A percentile compares a stretch with the other conserved stretches of the same genome.
Evolutionary conservation across 1,284 basidiomycete species (phyloP).

Genomic region (Fomes fomentarius): DNA sequence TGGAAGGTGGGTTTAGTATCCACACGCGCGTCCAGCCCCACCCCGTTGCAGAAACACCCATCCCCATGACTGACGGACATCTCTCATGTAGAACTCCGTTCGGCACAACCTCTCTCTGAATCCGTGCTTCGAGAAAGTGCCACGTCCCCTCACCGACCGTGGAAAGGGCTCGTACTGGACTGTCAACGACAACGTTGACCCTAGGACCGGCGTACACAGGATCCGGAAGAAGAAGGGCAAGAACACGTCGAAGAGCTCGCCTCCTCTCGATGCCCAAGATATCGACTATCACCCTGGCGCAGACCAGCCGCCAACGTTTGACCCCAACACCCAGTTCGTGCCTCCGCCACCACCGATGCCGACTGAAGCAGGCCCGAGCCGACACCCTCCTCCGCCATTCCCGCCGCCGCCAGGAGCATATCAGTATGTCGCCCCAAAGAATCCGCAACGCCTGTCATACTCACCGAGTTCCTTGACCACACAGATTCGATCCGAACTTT

Average conservation of each 20-base stretch:
- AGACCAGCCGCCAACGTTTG: constrained; percentile 42
- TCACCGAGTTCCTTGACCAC: not conserved
- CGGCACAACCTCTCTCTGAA: constrained; percentile 93
- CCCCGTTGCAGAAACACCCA: not conserved
- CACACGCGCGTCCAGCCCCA: not conserved
- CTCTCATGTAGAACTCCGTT: constrained; percentile 77
- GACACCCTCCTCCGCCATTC: constrained; percentile 48
- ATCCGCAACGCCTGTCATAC: not conserved
- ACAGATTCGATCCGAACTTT: constrained; percentile 70
- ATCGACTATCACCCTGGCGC: constrained; percentile 60
- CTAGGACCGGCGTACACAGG: constrained; percentile 82
- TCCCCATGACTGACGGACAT: not conserved
- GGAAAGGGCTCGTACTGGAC: constrained; percentile 90
- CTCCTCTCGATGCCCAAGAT: constrained; percentile 37
- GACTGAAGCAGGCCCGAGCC: constrained; percentile 60
- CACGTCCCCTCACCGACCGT: constrained; percentile 85
- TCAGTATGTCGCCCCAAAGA: constrained; percentile 35
- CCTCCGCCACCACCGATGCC: constrained; percentile 56
- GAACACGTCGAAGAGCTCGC: constrained; percentile 45
- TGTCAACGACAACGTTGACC: constrained; percentile 85
- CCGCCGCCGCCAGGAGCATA: constrained; percentile 60
- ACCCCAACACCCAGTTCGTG: constrained; percentile 57
- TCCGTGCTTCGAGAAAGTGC: constrained; percentile 91
- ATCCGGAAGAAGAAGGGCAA: constrained; percentile 82
- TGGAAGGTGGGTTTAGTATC: constrained; percentile 70